Percentiles rank a stretch among this genome's conserved stretches.
These are phyloP conservation scores for Adenanthera pavonina DNA, from an alignment of 306 rosid genomes.

Conservation along the genomic window DNA sequence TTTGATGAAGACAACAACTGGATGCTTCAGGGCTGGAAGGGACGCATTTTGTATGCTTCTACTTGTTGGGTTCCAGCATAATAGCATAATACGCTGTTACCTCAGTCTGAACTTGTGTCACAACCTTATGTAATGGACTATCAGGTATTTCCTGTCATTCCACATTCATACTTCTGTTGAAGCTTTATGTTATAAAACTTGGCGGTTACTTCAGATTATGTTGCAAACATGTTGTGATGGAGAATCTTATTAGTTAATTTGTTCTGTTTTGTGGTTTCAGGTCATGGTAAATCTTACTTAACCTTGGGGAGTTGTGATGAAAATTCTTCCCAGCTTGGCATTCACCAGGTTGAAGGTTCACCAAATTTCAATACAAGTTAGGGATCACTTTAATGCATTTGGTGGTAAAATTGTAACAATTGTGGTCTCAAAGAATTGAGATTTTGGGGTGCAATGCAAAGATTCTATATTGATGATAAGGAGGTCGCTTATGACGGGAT, in stretches of 20 bases:
- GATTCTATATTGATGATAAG: neutral
- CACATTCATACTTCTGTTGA: constrained; percentile 4
- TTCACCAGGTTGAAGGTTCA: constrained; percentile 6
- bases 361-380: neutral
- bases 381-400: neutral
- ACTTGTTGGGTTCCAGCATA: constrained; percentile 79
- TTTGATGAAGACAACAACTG: constrained; percentile 68
- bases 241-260: constrained; percentile 23
- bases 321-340: constrained; percentile 27
- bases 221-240: constrained; percentile 24
- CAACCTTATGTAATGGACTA: constrained; percentile 10
- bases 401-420: constrained; percentile 15
- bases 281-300: constrained; percentile 9
- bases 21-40: constrained; percentile 96
- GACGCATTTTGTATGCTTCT: constrained; percentile 65
- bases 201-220: constrained; percentile 27
- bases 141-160: constrained; percentile 26
- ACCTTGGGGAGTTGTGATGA: constrained; percentile 17
- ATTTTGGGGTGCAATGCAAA: neutral
- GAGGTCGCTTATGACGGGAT: neutral
- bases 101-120: constrained; percentile 4
- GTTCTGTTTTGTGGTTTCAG: constrained; percentile 39
- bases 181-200: constrained; percentile 5
- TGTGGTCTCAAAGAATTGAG: neutral
- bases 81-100: constrained; percentile 39